Base-by-base conservation (phyloP, 2,329 filamentous ascomycete species). In the Lachnellula arida region DNA sequence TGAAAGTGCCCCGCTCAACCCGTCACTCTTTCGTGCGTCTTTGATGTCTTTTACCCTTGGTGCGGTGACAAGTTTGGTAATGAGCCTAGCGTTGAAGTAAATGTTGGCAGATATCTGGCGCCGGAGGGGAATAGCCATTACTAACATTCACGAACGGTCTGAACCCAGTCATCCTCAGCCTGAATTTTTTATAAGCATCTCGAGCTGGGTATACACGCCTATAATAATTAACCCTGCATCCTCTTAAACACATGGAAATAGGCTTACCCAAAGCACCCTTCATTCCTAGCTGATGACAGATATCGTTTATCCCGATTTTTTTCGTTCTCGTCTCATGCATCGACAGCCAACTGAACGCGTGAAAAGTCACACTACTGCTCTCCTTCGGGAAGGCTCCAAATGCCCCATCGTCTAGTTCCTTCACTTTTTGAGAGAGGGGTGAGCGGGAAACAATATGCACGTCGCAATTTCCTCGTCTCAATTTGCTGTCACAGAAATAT, bases 51-150 rank as follows among this genome's bases (percentile, higher is more conserved):
- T 55, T n/a, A 60, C 23, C n/a, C 46, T 49, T 4, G 56, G 46
- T 49, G 61, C 54, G 8, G 53, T 49, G 22, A 60, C 9, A 32
- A 64, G 46, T 1, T 54, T 47, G 8, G 48, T 56, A 11, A 62
- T 44, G 12, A 68, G 54, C 11, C 65, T 46, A 8, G 75, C 49
- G 5, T 68, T 59, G 44, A 73, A 67, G 54, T 68, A 70, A 2
- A 75, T 66, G 55, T 79, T 79, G 11, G 72, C 51, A 1, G 74
- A 72, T 9, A 76, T 68, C 3, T 72, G 60, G 42, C 68, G 64
- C 68, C 76, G 76, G 0, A 80, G 66, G 2, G 77, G 78, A 56
- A 74, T 72, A 74, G 19, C 19, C 19, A 19, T 19, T 19, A 19
- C 19, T 19, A 19, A 2, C 19, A 19, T 19, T 19, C 19, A 19